Evolutionary conservation across 2,329 filamentous ascomycete genomes (phyloP).

Genomic region (Septoria petroselini): DNA sequence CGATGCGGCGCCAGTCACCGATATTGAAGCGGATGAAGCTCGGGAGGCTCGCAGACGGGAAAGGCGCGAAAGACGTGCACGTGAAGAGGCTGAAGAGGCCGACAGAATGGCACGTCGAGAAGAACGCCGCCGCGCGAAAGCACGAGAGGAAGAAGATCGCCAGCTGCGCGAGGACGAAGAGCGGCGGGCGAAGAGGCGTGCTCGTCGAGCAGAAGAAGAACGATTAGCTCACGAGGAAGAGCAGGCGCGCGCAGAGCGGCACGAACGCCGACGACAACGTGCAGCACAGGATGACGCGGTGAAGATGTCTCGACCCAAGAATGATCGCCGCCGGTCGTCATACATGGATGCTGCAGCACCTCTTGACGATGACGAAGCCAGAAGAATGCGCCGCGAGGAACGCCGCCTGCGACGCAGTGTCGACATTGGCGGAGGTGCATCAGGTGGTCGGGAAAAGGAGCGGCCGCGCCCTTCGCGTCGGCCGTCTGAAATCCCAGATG

Average conservation of each 20-base stretch:
- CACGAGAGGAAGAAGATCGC: constrained; percentile 35
- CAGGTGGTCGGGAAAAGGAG: constrained; percentile 32
- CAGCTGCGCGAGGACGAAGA: constrained; percentile 31
- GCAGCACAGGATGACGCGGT: constrained; percentile 26
- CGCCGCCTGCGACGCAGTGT: constrained; percentile 42
- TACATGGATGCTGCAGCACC: constrained; percentile 25
- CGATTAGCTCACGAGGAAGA: constrained; percentile 34
- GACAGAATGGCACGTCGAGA: constrained; percentile 29
- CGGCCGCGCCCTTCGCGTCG: constrained; percentile 33
- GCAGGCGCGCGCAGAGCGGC: constrained; percentile 31
- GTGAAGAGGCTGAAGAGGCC: constrained; percentile 43
- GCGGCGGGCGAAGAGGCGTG: constrained; percentile 29
- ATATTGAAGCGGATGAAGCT: constrained; percentile 33
- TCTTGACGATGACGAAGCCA: constrained; percentile 37
- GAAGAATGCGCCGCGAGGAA: constrained; percentile 44
- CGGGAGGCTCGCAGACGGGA: constrained; percentile 38
- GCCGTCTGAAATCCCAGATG: constrained; percentile 32
- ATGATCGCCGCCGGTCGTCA: constrained; percentile 33
- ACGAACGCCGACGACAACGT: constrained; percentile 30
- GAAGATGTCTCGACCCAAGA: constrained; percentile 25
- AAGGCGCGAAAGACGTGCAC: constrained; percentile 36
- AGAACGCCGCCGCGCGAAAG: constrained; percentile 30
- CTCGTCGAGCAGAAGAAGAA: constrained; percentile 35
- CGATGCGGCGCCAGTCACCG: constrained; percentile 31
- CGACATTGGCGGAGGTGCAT: constrained; percentile 33